These are phyloP conservation scores for Pseudofabraea citricarpa DNA, from an alignment of 2,329 filamentous ascomycete genomes.

Conservation along the genomic window DNA sequence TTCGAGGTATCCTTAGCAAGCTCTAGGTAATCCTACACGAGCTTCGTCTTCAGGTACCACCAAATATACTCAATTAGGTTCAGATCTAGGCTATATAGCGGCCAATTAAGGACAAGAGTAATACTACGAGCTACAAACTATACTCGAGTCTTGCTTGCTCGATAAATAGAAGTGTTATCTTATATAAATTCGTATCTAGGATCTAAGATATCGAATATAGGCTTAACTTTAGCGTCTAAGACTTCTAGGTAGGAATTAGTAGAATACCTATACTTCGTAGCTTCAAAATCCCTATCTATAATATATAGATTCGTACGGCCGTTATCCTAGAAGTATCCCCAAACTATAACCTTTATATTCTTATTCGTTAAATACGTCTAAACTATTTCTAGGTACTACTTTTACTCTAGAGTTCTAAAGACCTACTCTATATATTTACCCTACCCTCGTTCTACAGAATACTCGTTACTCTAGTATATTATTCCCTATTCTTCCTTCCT, in stretches of 20 bases:
- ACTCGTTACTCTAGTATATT: neutral
- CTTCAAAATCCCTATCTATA: constrained; percentile 4
- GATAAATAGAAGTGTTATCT: constrained; percentile 7
- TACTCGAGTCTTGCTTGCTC: neutral
- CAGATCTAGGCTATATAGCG: neutral
- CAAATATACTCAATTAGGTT: constrained; percentile 6
- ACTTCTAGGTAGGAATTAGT: neutral
- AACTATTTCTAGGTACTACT: neutral
- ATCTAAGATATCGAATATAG: neutral
- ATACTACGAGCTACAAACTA: neutral
- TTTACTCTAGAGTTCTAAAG: neutral
- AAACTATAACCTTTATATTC: constrained; percentile 8
- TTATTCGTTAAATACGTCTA: constrained; percentile 3
- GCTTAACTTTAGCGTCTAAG: neutral
- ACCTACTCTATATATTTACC: neutral
- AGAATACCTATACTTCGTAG: constrained; percentile 1
- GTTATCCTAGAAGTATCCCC: constrained; percentile 6
- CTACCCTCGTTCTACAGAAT: neutral
- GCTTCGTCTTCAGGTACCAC: constrained; percentile 2
- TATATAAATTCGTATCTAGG: neutral
- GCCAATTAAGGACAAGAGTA: neutral
- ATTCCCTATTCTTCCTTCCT: neutral
- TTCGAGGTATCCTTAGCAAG: constrained; percentile 1
- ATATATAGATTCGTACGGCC: constrained; percentile 5
- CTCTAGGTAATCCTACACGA: constrained; percentile 5